Base-by-base conservation (phyloP, 73 alveolate genomes). In the Urostyla sp. region DNA sequence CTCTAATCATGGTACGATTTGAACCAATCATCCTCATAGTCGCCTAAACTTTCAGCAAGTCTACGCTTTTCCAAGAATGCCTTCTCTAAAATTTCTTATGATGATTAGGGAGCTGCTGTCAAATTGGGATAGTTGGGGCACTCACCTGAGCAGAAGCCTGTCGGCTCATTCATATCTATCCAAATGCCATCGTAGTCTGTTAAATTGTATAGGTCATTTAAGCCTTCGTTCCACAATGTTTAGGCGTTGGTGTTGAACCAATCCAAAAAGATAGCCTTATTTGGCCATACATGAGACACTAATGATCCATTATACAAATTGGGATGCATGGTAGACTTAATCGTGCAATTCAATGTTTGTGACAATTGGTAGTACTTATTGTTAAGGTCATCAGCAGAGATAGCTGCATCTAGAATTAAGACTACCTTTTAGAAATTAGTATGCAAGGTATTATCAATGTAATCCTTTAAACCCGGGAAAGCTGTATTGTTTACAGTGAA, bases 91-190 rank as follows among this genome's bases (percentile, higher is more conserved):
- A n/a, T n/a, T n/a, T n/a, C n/a, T n/a, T n/a, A n/a, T n/a, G n/a
- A n/a, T n/a, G n/a, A n/a, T n/a, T n/a, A n/a, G n/a, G n/a, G n/a
- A n/a, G n/a, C n/a, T n/a, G n/a, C n/a, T n/a, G n/a, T n/a, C n/a
- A n/a, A n/a, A n/a, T n/a, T n/a, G n/a, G n/a, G n/a, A n/a, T n/a
- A n/a, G n/a, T n/a, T n/a, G n/a, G n/a, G n/a, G n/a, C n/a, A n/a
- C n/a, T n/a, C 60, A 16, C 97, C 96, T 49, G 60, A 75, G n/a
- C 72, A 48, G 61, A 89, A 88, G 57, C 84, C 90, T 26, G 95
- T 80, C n/a, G 96, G 94, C 49, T 93, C 98, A 74, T 90, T 90
- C 96, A 90, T 90, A 82, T 93, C 98, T 15, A 93, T 72, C 98
- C 98, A 93, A 37, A 93, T 35, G n/a, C 96, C 98, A 74, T 93